Percentiles rank a stretch among this genome's conserved stretches.
These are phyloP conservation scores for Deinandra increscens DNA, from an alignment of 129 eudicot genomes.

Conservation along the genomic window DNA sequence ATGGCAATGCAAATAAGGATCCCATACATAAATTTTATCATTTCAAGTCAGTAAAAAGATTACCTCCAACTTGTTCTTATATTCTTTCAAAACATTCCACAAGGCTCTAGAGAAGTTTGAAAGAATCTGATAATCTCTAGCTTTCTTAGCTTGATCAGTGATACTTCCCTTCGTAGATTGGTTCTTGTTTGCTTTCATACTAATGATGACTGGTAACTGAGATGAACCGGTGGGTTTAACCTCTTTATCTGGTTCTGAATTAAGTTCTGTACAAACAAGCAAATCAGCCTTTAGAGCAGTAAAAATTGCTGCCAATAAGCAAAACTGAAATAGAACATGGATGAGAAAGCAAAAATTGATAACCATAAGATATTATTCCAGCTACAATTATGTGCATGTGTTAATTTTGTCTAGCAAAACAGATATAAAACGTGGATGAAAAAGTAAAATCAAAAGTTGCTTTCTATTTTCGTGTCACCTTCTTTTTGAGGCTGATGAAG, in stretches of 20 bases:
- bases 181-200: slow-evolving; percentile 3
- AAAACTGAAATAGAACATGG: too few species aligned
- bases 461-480: slow-evolving; percentile 30
- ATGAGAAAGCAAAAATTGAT: too few species aligned
- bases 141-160: slow-evolving; percentile 26
- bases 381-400: not conserved
- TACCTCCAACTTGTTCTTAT: slow-evolving; percentile 66
- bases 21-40: not conserved
- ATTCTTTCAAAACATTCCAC: slow-evolving; percentile 72
- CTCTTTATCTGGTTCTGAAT: slow-evolving; percentile 29
- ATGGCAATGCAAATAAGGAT: not conserved
- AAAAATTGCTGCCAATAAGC: not conserved
- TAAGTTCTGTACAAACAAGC: slow-evolving; percentile 34
- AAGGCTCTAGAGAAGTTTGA: slow-evolving; percentile 60
- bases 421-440: not conserved
- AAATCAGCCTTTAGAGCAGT: slow-evolving; percentile 3
- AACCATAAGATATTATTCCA: too few species aligned
- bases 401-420: not conserved
- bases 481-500: slow-evolving; percentile 29
- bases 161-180: not conserved
- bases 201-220: slow-evolving; percentile 24
- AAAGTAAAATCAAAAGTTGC: not conserved
- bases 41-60: slow-evolving; percentile 3
- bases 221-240: slow-evolving; percentile 20
- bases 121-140: slow-evolving; percentile 50